Evolutionary conservation across 108 stramenopile genomes (phyloP).

Genomic region (Cyclotella baltica): DNA sequence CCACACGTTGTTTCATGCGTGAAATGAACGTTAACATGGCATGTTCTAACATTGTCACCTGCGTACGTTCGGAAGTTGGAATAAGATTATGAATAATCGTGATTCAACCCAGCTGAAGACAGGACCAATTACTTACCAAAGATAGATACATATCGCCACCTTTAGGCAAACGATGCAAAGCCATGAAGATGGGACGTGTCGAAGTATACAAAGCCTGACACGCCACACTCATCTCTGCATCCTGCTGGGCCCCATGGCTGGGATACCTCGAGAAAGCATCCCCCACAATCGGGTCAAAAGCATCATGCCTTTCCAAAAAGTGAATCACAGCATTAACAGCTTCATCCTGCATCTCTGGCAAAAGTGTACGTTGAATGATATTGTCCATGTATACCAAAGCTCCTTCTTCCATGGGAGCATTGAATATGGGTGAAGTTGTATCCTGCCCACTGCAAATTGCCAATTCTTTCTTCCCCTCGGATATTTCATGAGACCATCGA

Average conservation of each 20-base stretch:
- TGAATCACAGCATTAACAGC: slow-evolving; percentile 83
- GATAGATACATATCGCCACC: slow-evolving; percentile 89
- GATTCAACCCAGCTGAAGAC: not conserved
- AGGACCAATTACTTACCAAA: slow-evolving; percentile 24
- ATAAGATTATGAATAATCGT: not conserved
- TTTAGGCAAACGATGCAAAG: slow-evolving; percentile 82
- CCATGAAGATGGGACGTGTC: slow-evolving; percentile 84
- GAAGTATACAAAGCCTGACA: slow-evolving; percentile 79
- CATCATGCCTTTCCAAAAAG: slow-evolving; percentile 83
- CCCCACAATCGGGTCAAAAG: slow-evolving; percentile 83
- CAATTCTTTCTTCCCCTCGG: slow-evolving; percentile 66
- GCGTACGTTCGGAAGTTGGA: not conserved
- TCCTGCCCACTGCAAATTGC: slow-evolving; percentile 77
- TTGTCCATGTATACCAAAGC: slow-evolving; percentile 81
- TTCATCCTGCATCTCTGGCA: slow-evolving; percentile 90
- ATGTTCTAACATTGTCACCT: slow-evolving; percentile 84
- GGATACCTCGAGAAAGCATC: slow-evolving; percentile 69
- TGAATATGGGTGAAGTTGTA: slow-evolving; percentile 63
- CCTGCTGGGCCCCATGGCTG: slow-evolving; percentile 72
- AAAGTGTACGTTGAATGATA: slow-evolving; percentile 76
- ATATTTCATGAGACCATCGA: slow-evolving; percentile 70
- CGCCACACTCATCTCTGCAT: slow-evolving; percentile 88
- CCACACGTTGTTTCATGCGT: slow-evolving; percentile 68
- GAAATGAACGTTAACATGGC: slow-evolving; percentile 88
- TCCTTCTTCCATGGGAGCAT: slow-evolving; percentile 55